Conservation (phyloP, 73 alveolate genomes). For the Paramecium caudatum region DNA sequence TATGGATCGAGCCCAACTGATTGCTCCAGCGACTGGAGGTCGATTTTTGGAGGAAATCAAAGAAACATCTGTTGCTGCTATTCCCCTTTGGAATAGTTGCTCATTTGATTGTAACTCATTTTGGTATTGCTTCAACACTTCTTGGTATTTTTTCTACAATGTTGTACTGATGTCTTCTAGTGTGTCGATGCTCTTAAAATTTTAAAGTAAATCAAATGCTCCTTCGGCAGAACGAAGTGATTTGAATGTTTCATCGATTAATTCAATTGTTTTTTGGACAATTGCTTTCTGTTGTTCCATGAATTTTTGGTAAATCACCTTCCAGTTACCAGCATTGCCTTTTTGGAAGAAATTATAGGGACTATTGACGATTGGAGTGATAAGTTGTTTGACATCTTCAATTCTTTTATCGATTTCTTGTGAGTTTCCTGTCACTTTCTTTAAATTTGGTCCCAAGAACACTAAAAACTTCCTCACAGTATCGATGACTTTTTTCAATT, state of each 20-base stretch:
- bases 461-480: slow-evolving; percentile 90
- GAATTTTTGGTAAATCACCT: slow-evolving; percentile 87
- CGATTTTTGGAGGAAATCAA: slow-evolving; percentile 98
- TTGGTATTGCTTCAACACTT: slow-evolving; percentile 90
- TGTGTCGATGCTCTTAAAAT: slow-evolving; percentile 94
- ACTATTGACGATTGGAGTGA: slow-evolving; percentile 89
- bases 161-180: slow-evolving; percentile 93
- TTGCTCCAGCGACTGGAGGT: slow-evolving; percentile 99
- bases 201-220: slow-evolving; percentile 96
- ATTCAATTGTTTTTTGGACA: slow-evolving; percentile 91
- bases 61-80: slow-evolving; percentile 95
- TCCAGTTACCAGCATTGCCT: slow-evolving; percentile 91
- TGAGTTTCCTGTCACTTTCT: slow-evolving; percentile 96
- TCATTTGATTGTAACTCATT: slow-evolving; percentile 93
- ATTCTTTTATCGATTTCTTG: slow-evolving; percentile 93
- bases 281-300: slow-evolving; percentile 88
- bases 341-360: slow-evolving; percentile 90
- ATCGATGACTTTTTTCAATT: slow-evolving; percentile 89
- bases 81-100: slow-evolving; percentile 90
- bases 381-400: slow-evolving; percentile 93
- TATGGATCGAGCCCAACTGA: slow-evolving; percentile 98
- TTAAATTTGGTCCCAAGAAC: slow-evolving; percentile 95
- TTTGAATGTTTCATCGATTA: slow-evolving; percentile 94
- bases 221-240: slow-evolving; percentile 98
- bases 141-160: slow-evolving; percentile 93